phyloP scores from a whole-genome alignment of 352 stramenopile species.

The Globisporangium viniferum region DNA sequence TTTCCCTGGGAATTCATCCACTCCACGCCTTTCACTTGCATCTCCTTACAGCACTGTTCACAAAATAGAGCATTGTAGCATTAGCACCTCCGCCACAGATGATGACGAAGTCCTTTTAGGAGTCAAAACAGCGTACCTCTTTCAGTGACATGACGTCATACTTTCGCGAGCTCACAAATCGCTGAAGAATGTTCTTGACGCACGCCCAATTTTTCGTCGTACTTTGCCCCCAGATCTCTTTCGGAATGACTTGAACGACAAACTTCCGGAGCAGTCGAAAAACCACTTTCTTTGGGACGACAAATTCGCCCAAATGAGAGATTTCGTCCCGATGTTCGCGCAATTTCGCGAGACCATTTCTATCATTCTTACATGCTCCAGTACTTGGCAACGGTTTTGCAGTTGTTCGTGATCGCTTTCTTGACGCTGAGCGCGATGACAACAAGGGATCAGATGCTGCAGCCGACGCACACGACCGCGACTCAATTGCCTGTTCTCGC shows the following conservation, averaged over 20 bases:
- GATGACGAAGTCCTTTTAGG: neutral
- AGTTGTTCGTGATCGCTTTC: constrained; percentile 2
- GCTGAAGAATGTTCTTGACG: constrained; percentile 42
- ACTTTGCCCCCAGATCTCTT: constrained; percentile 44
- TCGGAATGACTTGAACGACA: constrained; percentile 49
- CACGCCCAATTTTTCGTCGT: constrained; percentile 51
- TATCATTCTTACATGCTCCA: neutral
- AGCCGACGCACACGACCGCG: constrained; percentile 33
- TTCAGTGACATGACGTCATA: constrained; percentile 56
- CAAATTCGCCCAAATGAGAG: constrained; percentile 32
- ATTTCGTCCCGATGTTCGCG: constrained; percentile 58
- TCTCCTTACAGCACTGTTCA: constrained; percentile 26
- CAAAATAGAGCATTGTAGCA: neutral
- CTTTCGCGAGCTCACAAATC: constrained; percentile 49
- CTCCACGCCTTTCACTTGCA: constrained; percentile 39
- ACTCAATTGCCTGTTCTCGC: constrained; percentile 44
- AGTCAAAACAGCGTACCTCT: constrained; percentile 28
- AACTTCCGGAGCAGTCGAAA: constrained; percentile 52
- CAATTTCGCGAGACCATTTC: constrained; percentile 27
- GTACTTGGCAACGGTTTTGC: no score
- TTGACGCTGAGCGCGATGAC: neutral
- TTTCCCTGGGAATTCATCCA: constrained; percentile 32
- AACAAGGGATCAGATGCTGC: neutral
- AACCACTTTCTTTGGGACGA: constrained; percentile 42
- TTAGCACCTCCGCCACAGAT: neutral